phyloP scores from a whole-genome alignment of 2,329 filamentous ascomycete genomes.

The Fusarium zealandicum region DNA sequence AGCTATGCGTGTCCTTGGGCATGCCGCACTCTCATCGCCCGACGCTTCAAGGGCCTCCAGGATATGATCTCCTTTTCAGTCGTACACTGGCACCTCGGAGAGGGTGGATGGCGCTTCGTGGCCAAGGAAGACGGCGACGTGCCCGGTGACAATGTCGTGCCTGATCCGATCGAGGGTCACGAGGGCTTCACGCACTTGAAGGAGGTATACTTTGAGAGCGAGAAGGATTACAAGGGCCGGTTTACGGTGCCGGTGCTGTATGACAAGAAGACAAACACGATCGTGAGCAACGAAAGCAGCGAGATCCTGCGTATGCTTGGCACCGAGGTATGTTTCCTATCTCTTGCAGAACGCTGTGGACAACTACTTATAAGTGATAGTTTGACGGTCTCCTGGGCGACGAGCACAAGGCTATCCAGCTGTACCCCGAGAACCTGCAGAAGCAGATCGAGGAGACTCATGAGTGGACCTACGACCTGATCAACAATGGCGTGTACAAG shows the following conservation, averaged over 20 bases:
- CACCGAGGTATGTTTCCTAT: conserved; percentile 61
- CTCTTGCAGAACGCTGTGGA: background rate
- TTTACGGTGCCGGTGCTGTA: conserved; percentile 90
- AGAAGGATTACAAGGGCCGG: conserved; percentile 75
- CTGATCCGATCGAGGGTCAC: conserved; percentile 74
- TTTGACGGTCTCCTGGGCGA: conserved; percentile 76
- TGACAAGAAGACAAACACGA: conserved; percentile 76
- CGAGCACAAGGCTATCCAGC: conserved; percentile 65
- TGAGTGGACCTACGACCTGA: conserved; percentile 78
- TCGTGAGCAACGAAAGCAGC: conserved; percentile 90
- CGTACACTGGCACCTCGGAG: conserved; percentile 90
- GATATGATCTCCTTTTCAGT: conserved; percentile 79
- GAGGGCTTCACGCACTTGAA: conserved; percentile 74
- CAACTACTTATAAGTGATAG: conserved; percentile 34
- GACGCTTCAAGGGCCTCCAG: conserved; percentile 90
- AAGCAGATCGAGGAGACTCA: conserved; percentile 77
- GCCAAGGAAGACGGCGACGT: conserved; percentile 65
- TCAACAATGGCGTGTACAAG: conserved; percentile 78
- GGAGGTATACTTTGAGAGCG: conserved; percentile 79
- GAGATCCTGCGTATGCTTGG: conserved; percentile 95
- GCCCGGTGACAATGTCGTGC: conserved; percentile 68
- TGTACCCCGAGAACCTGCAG: conserved; percentile 72
- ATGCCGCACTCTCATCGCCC: conserved; percentile 83
- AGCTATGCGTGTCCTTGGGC: conserved; percentile 97
- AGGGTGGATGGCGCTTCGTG: conserved; percentile 82